Evolutionary conservation across 176 grass and related monocot species (phyloP).

Genomic region (Ensete ventricosum): DNA sequence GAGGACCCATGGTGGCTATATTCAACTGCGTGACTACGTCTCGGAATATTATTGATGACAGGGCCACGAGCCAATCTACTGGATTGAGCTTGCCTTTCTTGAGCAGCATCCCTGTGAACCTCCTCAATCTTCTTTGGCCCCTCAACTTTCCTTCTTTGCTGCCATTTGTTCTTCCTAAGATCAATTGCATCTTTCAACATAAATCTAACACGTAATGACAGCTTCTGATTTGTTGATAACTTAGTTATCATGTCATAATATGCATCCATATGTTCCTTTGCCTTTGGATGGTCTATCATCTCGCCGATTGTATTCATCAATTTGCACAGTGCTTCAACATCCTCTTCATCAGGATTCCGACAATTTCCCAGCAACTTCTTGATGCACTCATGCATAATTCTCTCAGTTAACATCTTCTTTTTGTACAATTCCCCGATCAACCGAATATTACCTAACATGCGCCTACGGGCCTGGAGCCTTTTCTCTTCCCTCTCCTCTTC

Average conservation of each 20-base stretch:
- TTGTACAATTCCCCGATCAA: slow-evolving; percentile 96
- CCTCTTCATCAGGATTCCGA: slow-evolving; percentile 70
- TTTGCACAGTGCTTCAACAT: slow-evolving; percentile 89
- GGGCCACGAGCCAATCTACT: slow-evolving; percentile 67
- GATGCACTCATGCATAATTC: slow-evolving; percentile 97
- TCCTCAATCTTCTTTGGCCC: slow-evolving; percentile 99
- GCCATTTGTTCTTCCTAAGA: slow-evolving; percentile 87
- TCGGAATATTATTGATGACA: slow-evolving; percentile 35
- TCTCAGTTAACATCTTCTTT: slow-evolving; percentile 87
- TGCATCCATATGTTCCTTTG: slow-evolving; percentile 88
- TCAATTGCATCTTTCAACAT: slow-evolving; percentile 87
- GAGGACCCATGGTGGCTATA: slow-evolving; percentile 37
- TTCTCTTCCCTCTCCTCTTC: slow-evolving; percentile 78
- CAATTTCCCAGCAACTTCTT: slow-evolving; percentile 62
- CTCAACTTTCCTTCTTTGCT: slow-evolving; percentile 87
- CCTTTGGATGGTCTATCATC: slow-evolving; percentile 86
- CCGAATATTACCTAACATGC: slow-evolving; percentile 94
- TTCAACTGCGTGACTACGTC: slow-evolving; percentile 51
- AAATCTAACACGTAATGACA: slow-evolving; percentile 86
- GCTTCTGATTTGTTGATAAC: slow-evolving; percentile 54
- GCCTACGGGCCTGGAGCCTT: slow-evolving; percentile 54
- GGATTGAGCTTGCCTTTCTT: slow-evolving; percentile 80
- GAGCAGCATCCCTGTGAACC: slow-evolving; percentile 86
- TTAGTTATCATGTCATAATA: slow-evolving; percentile 64
- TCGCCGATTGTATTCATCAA: slow-evolving; percentile 97